Base-by-base conservation (phyloP, 2,329 filamentous ascomycete genomes). In the Sclerotinia nivalis region DNA sequence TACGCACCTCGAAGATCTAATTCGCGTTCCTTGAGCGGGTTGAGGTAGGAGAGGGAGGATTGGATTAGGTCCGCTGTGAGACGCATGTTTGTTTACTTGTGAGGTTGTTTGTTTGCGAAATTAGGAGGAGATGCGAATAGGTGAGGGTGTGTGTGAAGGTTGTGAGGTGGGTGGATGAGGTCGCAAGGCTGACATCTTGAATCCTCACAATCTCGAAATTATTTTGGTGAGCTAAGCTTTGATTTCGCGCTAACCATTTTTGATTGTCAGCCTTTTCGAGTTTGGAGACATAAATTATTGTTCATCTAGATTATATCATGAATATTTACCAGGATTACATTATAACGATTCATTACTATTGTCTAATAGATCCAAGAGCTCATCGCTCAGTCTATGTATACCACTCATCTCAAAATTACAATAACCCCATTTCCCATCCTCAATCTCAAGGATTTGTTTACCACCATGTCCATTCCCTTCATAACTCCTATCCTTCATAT, bases 1-100 rank as follows among this genome's bases (percentile, higher is more conserved):
- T 77, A 88, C 93, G 89, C 92, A 98, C 96, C 96, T 97, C 96
- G 90, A 78, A 99, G 93, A 86, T 98, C 94, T 81, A 99, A 89
- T 88, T 99, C 96, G 82, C 96, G 93, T 87, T 99, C 96, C 84
- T 96, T 97, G 82, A 99, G 88, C 81, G 95, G 94, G 84, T 98
- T 99, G 83, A 98, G 91, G 87, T 97, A 99, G 81, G 95, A 97
- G 76, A 97, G 91, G 80, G 96, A 97, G 82, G 89, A 90, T 82
- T 93, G 89, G 84, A 99, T 96, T 79, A 98, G 89, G 82, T 98
- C 96, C 76, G 93, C 90, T 73, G 95, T 97, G 84, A 99, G 89
- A 86, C 95, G 91, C 96, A 99, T 98, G 12, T 34, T 76, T 70
- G 34, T 71, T 61, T 13, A 1, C 20, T 62, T 62, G 12, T 49